These are phyloP conservation scores for Septoria petroselini DNA, from an alignment of 2,329 filamentous ascomycete genomes.

Conservation along the genomic window DNA sequence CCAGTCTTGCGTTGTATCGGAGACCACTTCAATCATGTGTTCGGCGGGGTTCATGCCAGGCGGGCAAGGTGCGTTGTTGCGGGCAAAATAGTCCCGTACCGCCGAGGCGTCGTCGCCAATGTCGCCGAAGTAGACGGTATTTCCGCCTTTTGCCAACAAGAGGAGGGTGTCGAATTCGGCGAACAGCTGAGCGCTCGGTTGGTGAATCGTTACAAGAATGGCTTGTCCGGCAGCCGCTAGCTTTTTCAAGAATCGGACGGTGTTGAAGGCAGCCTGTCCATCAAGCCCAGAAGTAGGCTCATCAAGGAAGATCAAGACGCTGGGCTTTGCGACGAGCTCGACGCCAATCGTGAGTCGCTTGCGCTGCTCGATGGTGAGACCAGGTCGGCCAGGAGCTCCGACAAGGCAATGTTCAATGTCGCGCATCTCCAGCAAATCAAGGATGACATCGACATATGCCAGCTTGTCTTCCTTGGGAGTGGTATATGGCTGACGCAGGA, in stretches of 20 bases:
- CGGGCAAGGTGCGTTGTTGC: slow-evolving; percentile 53
- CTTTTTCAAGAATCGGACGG: slow-evolving; percentile 62
- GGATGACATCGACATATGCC: slow-evolving; percentile 64
- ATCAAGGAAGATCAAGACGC: slow-evolving; percentile 61
- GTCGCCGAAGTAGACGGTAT: slow-evolving; percentile 64
- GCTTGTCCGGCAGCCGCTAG: slow-evolving; percentile 64
- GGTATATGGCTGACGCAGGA: slow-evolving; percentile 59
- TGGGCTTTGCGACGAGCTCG: slow-evolving; percentile 55
- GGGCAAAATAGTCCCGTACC: slow-evolving; percentile 50
- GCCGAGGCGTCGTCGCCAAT: slow-evolving; percentile 43
- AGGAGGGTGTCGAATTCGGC: slow-evolving; percentile 64
- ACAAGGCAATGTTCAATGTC: slow-evolving; percentile 63
- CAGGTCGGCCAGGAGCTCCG: slow-evolving; percentile 54
- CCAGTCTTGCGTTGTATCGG: slow-evolving; percentile 42
- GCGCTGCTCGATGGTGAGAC: slow-evolving; percentile 52
- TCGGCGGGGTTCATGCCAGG: slow-evolving; percentile 54
- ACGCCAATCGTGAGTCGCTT: slow-evolving; percentile 57
- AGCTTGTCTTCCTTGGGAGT: slow-evolving; percentile 60
- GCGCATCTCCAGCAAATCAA: slow-evolving; percentile 60
- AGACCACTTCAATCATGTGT: slow-evolving; percentile 49
- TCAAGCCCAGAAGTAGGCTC: slow-evolving; percentile 58
- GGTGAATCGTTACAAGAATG: slow-evolving; percentile 66
- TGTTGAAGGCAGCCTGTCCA: slow-evolving; percentile 64
- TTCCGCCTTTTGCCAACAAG: slow-evolving; percentile 60
- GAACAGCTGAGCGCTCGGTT: slow-evolving; percentile 65